Evolutionary conservation across 257 asterid genomes (phyloP).

Genomic region (Rhazya stricta): DNA sequence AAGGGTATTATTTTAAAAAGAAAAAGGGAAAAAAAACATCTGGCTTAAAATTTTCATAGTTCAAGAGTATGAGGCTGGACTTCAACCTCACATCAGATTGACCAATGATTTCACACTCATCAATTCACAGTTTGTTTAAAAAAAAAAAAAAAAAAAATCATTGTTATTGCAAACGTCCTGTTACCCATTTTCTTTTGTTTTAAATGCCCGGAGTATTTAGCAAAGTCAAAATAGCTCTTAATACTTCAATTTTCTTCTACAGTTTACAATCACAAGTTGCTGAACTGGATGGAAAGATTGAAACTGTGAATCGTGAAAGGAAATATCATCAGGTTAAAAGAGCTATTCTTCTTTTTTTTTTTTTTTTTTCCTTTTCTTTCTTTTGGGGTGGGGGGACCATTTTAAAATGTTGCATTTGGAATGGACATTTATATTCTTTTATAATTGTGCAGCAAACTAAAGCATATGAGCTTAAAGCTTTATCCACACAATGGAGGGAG

Average conservation of each 20-base stretch:
- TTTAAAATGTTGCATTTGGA: neutral
- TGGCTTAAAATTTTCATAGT: neutral
- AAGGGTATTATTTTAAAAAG: too few species aligned
- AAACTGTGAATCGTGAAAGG: slow-evolving; percentile 91
- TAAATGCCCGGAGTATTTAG: neutral
- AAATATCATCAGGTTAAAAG: slow-evolving; percentile 87
- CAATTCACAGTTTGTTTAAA: neutral
- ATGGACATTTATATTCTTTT: slow-evolving; percentile 4
- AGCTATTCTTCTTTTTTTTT: neutral
- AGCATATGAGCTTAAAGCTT: slow-evolving; percentile 86
- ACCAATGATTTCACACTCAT: neutral
- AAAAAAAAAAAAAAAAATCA: neutral
- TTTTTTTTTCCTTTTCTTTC: too few species aligned
- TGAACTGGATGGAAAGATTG: slow-evolving; percentile 65
- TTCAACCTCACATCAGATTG: neutral
- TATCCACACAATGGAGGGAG: slow-evolving; percentile 91
- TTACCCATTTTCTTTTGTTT: neutral
- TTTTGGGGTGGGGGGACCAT: too few species aligned
- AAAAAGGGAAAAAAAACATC: too few species aligned
- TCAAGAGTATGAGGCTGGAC: neutral
- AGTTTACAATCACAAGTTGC: slow-evolving; percentile 75
- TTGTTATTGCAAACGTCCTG: neutral
- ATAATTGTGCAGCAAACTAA: slow-evolving; percentile 71
- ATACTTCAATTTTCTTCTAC: slow-evolving; percentile 17
- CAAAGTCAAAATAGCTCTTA: slow-evolving; percentile 1